Percentiles rank a stretch among this genome's conserved stretches.
Evolutionary conservation across 225 moss, liverwort and hornwort species (phyloP).

Genomic region (Lunularia cruciata): DNA sequence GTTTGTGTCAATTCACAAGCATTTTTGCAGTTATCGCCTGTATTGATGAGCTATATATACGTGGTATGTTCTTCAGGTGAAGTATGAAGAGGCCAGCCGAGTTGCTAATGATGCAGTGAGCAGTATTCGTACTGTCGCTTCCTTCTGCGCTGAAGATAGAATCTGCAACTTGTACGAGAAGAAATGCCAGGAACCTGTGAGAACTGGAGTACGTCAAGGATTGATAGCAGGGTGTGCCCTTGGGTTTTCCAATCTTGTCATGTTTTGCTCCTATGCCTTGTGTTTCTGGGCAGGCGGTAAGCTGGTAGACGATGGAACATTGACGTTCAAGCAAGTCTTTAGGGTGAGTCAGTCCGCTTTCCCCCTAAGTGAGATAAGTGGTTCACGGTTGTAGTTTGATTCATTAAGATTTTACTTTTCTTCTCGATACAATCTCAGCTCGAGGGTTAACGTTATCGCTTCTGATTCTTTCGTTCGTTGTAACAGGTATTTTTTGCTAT

Average conservation of each 20-base stretch:
- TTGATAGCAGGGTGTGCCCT: constrained; percentile 35
- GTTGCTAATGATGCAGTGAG: constrained; percentile 52
- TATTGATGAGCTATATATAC: no score
- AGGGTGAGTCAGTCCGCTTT: constrained; percentile 36
- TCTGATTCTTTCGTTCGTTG: not conserved
- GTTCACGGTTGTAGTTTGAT: no score
- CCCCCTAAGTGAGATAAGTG: not conserved
- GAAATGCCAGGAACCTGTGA: constrained; percentile 32
- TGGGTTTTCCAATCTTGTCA: constrained; percentile 29
- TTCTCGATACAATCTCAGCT: not conserved
- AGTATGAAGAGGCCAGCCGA: constrained; percentile 46
- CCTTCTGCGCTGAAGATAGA: constrained; percentile 47
- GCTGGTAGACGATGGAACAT: constrained; percentile 36
- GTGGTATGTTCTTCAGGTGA: constrained; percentile 25
- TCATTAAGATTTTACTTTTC: not conserved
- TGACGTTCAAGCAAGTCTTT: constrained; percentile 40
- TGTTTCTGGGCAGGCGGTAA: constrained; percentile 45
- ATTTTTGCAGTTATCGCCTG: no score
- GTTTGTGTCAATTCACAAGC: no score
- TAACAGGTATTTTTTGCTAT: constrained; percentile 64
- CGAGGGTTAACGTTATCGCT: not conserved
- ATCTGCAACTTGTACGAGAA: constrained; percentile 39
- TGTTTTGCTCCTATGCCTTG: constrained; percentile 30
- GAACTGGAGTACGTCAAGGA: constrained; percentile 34
- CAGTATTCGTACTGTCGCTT: constrained; percentile 49